phyloP scores from a whole-genome alignment of 495 filamentous ascomycete genomes.

The Aspergillus carlsbadensis region DNA sequence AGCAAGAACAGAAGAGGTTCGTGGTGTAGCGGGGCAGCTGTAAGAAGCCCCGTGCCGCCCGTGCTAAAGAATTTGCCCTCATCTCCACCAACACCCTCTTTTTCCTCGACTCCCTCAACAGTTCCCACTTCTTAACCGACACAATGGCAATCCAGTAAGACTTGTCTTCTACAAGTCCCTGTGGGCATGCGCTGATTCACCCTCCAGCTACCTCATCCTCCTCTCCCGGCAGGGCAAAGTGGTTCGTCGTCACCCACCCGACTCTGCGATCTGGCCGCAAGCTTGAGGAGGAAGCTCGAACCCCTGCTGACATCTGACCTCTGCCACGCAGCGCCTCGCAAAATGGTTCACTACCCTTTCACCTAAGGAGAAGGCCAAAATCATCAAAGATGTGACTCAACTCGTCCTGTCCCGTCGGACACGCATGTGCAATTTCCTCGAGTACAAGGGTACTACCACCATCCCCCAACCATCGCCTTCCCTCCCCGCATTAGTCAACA shows the following conservation, averaged over 20 bases:
- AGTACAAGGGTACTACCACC: conserved; percentile 79
- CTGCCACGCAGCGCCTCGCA: conserved; percentile 75
- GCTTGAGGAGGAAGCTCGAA: conserved; percentile 16
- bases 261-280: conserved; percentile 27
- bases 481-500: conserved; percentile 8
- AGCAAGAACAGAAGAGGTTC: not conserved
- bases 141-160: conserved; percentile 64
- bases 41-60: conserved; percentile 31
- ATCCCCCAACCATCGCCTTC: conserved; percentile 1
- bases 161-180: not conserved
- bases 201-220: conserved; percentile 86
- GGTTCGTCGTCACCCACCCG: conserved; percentile 58
- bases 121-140: conserved; percentile 23
- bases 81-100: conserved; percentile 29
- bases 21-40: conserved; percentile 1
- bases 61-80: conserved; percentile 32
- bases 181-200: conserved; percentile 31
- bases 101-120: conserved; percentile 10
- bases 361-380: conserved; percentile 98
- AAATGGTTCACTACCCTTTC: conserved; percentile 99
- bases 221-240: conserved; percentile 99
- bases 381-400: conserved; percentile 99
- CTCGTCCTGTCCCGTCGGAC: conserved; percentile 93
- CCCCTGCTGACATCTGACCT: conserved; percentile 24
- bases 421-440: conserved; percentile 99